These are phyloP conservation scores for Ophiognomonia clavigignenti-juglandacearum DNA, from an alignment of 2,329 filamentous ascomycete species.

Conservation along the genomic window DNA sequence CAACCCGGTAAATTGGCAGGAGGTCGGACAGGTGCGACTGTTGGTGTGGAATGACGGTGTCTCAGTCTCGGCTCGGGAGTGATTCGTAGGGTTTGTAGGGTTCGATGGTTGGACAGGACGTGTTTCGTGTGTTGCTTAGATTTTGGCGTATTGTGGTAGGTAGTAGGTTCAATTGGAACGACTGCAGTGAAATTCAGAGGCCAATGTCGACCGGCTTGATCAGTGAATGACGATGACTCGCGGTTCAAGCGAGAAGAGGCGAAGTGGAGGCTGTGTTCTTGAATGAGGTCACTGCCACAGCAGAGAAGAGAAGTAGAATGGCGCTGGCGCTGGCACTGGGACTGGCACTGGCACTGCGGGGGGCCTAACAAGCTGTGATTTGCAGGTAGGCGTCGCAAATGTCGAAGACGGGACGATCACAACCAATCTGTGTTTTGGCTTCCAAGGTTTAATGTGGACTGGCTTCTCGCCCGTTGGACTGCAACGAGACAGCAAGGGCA, in stretches of 20 bases:
- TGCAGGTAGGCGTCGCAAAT: not conserved
- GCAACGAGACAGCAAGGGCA: not conserved
- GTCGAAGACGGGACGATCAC: not conserved
- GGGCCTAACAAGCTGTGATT: not conserved
- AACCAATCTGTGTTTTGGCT: not conserved
- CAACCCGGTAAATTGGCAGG: not conserved
- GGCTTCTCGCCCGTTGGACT: not conserved
- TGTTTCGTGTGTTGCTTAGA: too few species aligned
- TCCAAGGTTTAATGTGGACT: not conserved
- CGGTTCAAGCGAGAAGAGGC: too few species aligned
- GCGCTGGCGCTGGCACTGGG: too few species aligned
- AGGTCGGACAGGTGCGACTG: not conserved
- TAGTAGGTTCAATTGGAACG: too few species aligned
- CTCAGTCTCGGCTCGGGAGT: slow-evolving; percentile 6
- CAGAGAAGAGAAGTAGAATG: not conserved
- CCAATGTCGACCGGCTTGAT: not conserved
- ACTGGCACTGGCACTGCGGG: too few species aligned
- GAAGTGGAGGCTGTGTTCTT: too few species aligned
- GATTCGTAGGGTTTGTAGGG: not conserved
- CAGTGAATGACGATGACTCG: not conserved
- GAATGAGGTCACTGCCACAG: not conserved
- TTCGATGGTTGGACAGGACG: too few species aligned
- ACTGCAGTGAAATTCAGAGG: too few species aligned
- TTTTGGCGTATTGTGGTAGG: too few species aligned
- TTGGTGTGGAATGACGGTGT: slow-evolving; percentile 5